Evolutionary conservation across 805 yeast species (phyloP), one percentile per base, ranked within the genome.

Genomic region (Ogataea zsoltii): DNA sequence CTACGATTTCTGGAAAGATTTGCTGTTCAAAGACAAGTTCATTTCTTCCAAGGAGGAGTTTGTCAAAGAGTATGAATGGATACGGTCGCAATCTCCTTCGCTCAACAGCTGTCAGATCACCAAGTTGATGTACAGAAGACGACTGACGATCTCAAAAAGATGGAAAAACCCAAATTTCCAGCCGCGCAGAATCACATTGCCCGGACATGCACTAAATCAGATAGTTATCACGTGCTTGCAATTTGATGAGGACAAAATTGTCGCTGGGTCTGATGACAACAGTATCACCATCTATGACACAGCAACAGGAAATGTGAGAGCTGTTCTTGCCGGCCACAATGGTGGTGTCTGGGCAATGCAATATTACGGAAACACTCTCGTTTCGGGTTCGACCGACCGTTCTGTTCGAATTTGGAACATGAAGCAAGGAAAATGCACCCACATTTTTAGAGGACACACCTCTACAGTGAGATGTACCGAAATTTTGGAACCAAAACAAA

Each of bases 321-420:
- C 76, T 33, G 81, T 82, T 5, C 72, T 94, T 35, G 72, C 75
- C 34, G 97, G 97, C 7, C 99, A 94, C 61, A 96, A 86, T 44
- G 99, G 99, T 36, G 99, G 99, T 32, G 99, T 94, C 4, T 94
- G 99, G 99, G 98, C 99, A 1, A 74, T 94, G 62, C 89, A 92
- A 66, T 91, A 90, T 61, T 74, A 79, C 44, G 90, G 88, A 17
- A 81, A 83, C 57, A 88, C 90, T 7, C 72, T 94, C 36, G 96
- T 92, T 1, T 86, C 95, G 48, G 99, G 98, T 0, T 85, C 96
- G 2, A 92, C 97, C 0, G 99, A 94, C 67, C 77, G 97, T 55
- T 84, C 96, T 0, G 96, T 94, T 3, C 77, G 99, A 47, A 82
- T 94, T 4, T 94, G 99, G 99, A 88, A 91, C 61, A 81, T 91